Conservation (phyloP, 257 asterid genomes). For the Plantago ovata region DNA sequence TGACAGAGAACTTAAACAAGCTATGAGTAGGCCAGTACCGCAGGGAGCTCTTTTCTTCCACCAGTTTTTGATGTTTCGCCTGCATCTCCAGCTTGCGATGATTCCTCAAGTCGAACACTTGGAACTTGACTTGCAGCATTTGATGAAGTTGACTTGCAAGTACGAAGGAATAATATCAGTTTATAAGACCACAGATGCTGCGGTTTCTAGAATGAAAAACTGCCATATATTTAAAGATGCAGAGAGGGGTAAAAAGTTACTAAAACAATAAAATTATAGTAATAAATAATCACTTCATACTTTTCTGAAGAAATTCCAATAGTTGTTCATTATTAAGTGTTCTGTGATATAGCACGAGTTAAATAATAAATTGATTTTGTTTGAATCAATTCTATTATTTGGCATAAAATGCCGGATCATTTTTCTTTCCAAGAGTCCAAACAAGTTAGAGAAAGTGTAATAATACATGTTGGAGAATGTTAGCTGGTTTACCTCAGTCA, state of each 20-base stretch:
- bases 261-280: too few relatives aligned
- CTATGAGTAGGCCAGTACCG: constrained; percentile 34
- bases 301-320: too few relatives aligned
- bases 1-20: background rate
- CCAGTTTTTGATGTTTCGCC: constrained; percentile 30
- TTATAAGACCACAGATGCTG: background rate
- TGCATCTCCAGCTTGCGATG: constrained; percentile 32
- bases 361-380: too few relatives aligned
- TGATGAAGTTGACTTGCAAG: constrained; percentile 30
- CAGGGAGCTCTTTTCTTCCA: constrained; percentile 70
- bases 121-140: constrained; percentile 26
- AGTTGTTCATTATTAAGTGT: too few relatives aligned
- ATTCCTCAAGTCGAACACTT: constrained; percentile 28
- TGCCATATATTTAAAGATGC: background rate
- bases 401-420: too few relatives aligned
- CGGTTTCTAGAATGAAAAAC: background rate
- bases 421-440: too few relatives aligned
- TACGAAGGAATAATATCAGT: constrained; percentile 7
- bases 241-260: too few relatives aligned
- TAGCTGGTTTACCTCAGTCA: constrained; percentile 18
- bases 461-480: constrained; percentile 9
- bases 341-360: too few relatives aligned
- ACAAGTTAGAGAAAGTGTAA: too few relatives aligned
- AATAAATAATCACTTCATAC: too few relatives aligned
- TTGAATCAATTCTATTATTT: too few relatives aligned